phyloP scores from a whole-genome alignment of 768 basidiomycete species.

The Gloeophyllum trabeum region DNA sequence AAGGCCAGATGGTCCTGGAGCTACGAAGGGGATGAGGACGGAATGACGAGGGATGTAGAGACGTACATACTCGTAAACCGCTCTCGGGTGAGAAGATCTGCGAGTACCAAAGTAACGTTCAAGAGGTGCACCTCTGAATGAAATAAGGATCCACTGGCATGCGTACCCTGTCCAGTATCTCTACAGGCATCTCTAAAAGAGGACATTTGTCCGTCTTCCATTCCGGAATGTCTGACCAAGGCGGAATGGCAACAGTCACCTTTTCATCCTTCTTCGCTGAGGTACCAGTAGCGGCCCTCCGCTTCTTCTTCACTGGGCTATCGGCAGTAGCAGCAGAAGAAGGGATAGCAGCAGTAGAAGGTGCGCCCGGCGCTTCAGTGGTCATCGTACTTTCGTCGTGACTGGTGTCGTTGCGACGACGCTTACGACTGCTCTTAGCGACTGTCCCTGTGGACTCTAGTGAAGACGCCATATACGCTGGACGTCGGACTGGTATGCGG shows the following conservation, averaged over 20 bases:
- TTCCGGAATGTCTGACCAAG: slow-evolving; percentile 71
- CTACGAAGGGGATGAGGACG: background rate
- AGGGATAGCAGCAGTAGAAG: too few relatives aligned
- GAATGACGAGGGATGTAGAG: background rate
- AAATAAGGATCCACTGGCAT: background rate
- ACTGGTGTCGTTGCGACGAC: too few relatives aligned
- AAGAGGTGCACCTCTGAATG: background rate
- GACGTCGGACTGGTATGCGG: too few relatives aligned
- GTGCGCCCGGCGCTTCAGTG: too few relatives aligned
- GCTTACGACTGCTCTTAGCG: too few relatives aligned
- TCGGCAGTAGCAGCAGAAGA: too few relatives aligned
- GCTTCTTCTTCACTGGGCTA: too few relatives aligned
- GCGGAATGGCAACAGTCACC: slow-evolving; percentile 23
- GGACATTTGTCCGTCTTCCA: slow-evolving; percentile 45
- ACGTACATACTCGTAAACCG: background rate
- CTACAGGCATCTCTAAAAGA: background rate
- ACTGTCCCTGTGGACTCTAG: too few relatives aligned
- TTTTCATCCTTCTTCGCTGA: too few relatives aligned
- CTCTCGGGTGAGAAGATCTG: background rate
- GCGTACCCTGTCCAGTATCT: background rate
- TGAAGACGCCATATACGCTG: too few relatives aligned
- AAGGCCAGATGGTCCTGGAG: background rate
- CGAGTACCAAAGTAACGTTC: background rate
- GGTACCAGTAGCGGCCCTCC: too few relatives aligned
- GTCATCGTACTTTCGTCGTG: too few relatives aligned